Conservation (phyloP, 352 stramenopile species). For the Globisporangium acanthophoron region DNA sequence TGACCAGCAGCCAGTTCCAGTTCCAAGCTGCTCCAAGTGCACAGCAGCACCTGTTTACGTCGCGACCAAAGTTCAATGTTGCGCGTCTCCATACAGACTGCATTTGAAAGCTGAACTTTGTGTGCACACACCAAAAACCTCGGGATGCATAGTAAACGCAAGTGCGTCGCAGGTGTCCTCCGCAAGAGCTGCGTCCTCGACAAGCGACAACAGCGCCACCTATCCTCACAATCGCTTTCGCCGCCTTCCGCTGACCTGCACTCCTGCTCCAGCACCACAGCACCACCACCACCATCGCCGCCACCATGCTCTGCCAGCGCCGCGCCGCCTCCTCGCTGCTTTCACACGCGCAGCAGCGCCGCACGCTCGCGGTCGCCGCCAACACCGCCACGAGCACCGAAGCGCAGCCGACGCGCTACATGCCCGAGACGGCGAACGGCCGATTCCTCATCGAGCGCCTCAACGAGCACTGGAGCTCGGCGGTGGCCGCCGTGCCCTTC, state of each 20-base stretch:
- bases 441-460: slow-evolving; percentile 70
- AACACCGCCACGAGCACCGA: slow-evolving; percentile 11
- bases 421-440: slow-evolving; percentile 50
- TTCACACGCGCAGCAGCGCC: slow-evolving; percentile 22
- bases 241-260: slow-evolving; percentile 4
- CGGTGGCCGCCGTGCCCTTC: slow-evolving; percentile 64
- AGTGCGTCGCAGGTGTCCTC: background rate
- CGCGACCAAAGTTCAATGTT: background rate
- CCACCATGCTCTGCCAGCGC: slow-evolving; percentile 24
- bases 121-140: background rate
- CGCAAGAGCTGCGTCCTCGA: background rate
- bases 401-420: slow-evolving; percentile 44
- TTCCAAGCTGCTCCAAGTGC: background rate
- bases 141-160: slow-evolving; percentile 12
- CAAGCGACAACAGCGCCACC: background rate
- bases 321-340: slow-evolving; percentile 9
- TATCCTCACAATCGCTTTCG: slow-evolving; percentile 11
- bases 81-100: background rate
- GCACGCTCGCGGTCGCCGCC: slow-evolving; percentile 35
- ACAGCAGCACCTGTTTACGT: background rate
- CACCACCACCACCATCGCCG: background rate
- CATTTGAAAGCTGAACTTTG: slow-evolving; percentile 14
- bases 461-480: slow-evolving; percentile 72
- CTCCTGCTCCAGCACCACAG: background rate
- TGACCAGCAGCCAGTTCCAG: background rate